Conservation (phyloP, 2,329 filamentous ascomycete genomes). For the Monilinia laxa region DNA sequence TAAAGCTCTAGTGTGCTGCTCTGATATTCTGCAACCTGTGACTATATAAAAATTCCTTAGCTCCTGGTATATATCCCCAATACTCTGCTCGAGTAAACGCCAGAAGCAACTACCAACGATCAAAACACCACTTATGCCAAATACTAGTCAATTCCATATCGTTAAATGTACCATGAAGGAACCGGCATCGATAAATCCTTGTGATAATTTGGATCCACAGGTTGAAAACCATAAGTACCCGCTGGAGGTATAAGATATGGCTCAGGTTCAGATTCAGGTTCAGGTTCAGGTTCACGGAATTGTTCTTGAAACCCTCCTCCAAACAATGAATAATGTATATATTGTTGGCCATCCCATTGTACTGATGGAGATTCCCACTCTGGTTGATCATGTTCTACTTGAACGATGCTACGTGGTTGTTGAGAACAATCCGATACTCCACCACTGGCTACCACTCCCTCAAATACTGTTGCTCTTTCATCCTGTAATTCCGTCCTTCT, state of each 20-base stretch:
- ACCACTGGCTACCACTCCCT: neutral
- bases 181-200: conserved; percentile 7
- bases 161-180: conserved; percentile 1
- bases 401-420: neutral
- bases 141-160: neutral
- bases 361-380: neutral
- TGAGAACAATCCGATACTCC: neutral
- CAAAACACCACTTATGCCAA: neutral
- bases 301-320: neutral
- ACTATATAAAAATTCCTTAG: neutral
- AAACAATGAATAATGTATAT: conserved; percentile 19
- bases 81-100: neutral
- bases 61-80: neutral
- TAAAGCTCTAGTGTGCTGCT: neutral
- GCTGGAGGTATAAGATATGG: conserved; percentile 2
- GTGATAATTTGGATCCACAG: neutral
- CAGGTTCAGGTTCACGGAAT: neutral
- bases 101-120: neutral
- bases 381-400: neutral
- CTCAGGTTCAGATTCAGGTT: neutral
- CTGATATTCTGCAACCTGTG: neutral
- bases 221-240: conserved; percentile 1
- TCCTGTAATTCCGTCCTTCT: conserved; percentile 16
- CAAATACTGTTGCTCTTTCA: conserved; percentile 12
- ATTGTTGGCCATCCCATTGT: conserved; percentile 8